Evolutionary conservation across 75 land plant genomes (phyloP).

Genomic region (Larix kaempferi): DNA sequence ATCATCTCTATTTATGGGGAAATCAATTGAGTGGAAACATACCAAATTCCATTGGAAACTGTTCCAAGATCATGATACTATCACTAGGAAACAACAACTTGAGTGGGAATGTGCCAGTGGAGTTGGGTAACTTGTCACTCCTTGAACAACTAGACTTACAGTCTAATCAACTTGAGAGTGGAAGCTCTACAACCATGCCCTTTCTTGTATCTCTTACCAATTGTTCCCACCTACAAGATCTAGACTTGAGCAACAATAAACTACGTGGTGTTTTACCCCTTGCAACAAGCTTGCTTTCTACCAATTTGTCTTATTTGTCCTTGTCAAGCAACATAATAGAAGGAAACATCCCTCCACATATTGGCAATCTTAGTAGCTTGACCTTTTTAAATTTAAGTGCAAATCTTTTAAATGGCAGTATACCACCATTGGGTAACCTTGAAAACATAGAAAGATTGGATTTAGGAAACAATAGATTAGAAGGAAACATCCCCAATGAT

Average conservation of each 20-base stretch:
- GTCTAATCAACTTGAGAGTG: not conserved
- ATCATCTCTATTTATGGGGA: no score
- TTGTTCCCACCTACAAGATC: not conserved
- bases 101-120: conserved; percentile 20
- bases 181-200: not conserved
- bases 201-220: conserved; percentile 5
- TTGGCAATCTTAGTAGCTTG: conserved; percentile 7
- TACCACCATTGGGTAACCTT: conserved; percentile 13
- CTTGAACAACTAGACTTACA: not conserved
- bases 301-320: not conserved
- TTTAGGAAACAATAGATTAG: conserved; percentile 15
- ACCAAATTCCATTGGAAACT: not conserved
- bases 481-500: conserved; percentile 18
- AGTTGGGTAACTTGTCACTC: conserved; percentile 4
- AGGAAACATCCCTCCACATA: not conserved
- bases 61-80: conserved; percentile 4
- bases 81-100: conserved; percentile 18
- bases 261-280: conserved; percentile 1
- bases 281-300: not conserved
- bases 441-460: conserved; percentile 10
- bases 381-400: conserved; percentile 10
- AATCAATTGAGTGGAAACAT: no score
- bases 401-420: conserved; percentile 18
- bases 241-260: not conserved
- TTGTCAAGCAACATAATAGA: not conserved